Base-by-base conservation (phyloP, 1,284 basidiomycete genomes). In the Somion occarium region DNA sequence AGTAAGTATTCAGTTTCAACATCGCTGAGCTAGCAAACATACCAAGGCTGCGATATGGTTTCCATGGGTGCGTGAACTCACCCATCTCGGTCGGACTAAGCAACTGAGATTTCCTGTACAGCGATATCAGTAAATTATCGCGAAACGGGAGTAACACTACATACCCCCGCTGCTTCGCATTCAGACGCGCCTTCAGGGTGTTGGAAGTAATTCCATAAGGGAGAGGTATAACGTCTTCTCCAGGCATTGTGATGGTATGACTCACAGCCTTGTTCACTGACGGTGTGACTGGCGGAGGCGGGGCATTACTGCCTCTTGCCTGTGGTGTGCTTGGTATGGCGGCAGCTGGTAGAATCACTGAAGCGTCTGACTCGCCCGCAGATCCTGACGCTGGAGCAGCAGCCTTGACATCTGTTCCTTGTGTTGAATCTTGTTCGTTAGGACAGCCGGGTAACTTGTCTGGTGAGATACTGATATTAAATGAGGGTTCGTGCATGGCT, bases 41-140 rank as follows among this genome's bases (percentile, higher is more conserved):
- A 85, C 87, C 90, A 27, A 93, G 56, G 58, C 85, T 88, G 53
- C 89, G 73, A 63, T 90, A 95, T 1, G 92, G 92, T 59, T 73
- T 77, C 91, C 91, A 94, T 15, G 70, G 62, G 44, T 80, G 78
- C 2, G 91, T 91, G 50, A 95, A 69, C 23, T 76, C 79, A 57
- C 87, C 82, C 91, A 94, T 93, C 69, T 95, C 91, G 27, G 75
- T 71, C 2, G 91, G 89, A 0, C 88, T 87, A 52, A 94, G 82
- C 82, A 24, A 88, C 88, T 61, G 89, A 92, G 58, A 25, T 24
- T 55, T 26, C 38, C 39, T 23, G 11, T 30, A 34, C 7, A n/a
- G n/a, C 9, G 27, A 47, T 23, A 42, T 18, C 30, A 44, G 38
- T 38, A 37, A 34, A 22, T 38, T 38, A 46, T 24, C 47, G 54